These are phyloP conservation scores for Xylaria multiplex DNA, from an alignment of 2,329 filamentous ascomycete species.

Conservation along the genomic window DNA sequence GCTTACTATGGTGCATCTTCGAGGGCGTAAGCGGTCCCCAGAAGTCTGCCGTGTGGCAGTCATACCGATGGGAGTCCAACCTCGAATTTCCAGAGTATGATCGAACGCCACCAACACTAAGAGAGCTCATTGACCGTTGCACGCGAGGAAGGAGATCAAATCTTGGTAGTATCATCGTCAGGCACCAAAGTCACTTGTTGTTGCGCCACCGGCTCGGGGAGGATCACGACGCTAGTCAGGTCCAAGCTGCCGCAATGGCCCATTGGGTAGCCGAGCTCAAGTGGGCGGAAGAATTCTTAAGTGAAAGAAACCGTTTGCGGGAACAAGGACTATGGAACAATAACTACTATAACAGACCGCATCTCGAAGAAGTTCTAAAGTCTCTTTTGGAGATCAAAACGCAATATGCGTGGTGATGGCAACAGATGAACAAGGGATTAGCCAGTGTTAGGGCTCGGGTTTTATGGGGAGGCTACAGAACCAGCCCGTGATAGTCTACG, in stretches of 20 bases:
- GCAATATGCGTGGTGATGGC: slow-evolving; percentile 19
- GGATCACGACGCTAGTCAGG: slow-evolving; percentile 50
- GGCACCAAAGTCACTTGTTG: slow-evolving; percentile 59
- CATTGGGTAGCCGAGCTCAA: slow-evolving; percentile 63
- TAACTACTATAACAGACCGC: slow-evolving; percentile 62
- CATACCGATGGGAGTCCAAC: slow-evolving; percentile 65
- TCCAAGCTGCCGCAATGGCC: slow-evolving; percentile 50
- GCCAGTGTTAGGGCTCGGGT: slow-evolving; percentile 1
- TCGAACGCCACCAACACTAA: slow-evolving; percentile 58
- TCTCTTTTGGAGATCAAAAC: slow-evolving; percentile 43
- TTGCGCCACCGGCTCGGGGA: slow-evolving; percentile 51
- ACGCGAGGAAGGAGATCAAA: slow-evolving; percentile 59
- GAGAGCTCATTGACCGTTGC: slow-evolving; percentile 61
- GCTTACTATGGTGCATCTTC: slow-evolving; percentile 71
- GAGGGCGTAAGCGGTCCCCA: slow-evolving; percentile 69
- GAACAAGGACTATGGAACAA: slow-evolving; percentile 57
- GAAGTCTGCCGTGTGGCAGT: slow-evolving; percentile 66
- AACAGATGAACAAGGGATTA: slow-evolving; percentile 2
- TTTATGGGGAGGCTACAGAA: not conserved
- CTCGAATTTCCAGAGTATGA: slow-evolving; percentile 65
- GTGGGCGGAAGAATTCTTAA: slow-evolving; percentile 59
- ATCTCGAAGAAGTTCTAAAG: slow-evolving; percentile 55
- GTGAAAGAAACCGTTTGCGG: slow-evolving; percentile 52
- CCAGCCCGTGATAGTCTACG: slow-evolving; percentile 4
- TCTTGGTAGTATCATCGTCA: slow-evolving; percentile 57